Evolutionary conservation across 2,329 filamentous ascomycete genomes (phyloP), one percentile per base, ranked within the genome.

Genomic region (Colletotrichum simmondsii): DNA sequence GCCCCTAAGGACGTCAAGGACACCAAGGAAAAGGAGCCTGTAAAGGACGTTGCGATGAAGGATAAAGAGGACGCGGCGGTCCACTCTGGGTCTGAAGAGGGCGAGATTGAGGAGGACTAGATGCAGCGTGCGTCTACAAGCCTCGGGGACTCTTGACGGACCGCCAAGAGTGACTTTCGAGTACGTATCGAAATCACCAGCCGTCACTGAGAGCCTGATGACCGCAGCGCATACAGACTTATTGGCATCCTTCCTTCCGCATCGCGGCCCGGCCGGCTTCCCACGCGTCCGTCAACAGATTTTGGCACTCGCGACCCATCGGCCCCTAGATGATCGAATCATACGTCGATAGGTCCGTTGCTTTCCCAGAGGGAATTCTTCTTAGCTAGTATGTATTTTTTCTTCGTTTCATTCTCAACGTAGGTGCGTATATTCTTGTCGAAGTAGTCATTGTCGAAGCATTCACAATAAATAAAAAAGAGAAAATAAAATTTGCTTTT

Each of bases 51-150:
- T 12, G 30, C 61, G 4, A 85, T 85, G 73, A 72, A 73, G 57
- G 91, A 93, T 72, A 73, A 73, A 37, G 91, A 93, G 75, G 86
- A 91, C 64, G 86, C 87, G 60, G 89, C 87, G 68, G 87, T 95
- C 68, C 92, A 94, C 78, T 96, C 94, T 72, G 97, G 97, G 65
- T 98, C 95, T 79, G 97, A 99, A 84, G 97, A 99, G 83, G 97
- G 97, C 65, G 97, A 99, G 85, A 98, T 99, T 78, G 97, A 98
- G 83, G 95, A 98, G 86, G 90, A 91, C 77, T 91, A 49, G 85
- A 35, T 35, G 32, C 11, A 11, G 11, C 32, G 4, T 35, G 32
- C 32, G 32, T 19, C 49, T 35, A 59, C 10, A 28, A 11, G n/a
- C 32, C 22, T 52, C 19, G 54, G 28, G 24, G 46, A 22, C 24